Evolutionary conservation across 345 rosid species (phyloP).

Genomic region (Salix purpurea): DNA sequence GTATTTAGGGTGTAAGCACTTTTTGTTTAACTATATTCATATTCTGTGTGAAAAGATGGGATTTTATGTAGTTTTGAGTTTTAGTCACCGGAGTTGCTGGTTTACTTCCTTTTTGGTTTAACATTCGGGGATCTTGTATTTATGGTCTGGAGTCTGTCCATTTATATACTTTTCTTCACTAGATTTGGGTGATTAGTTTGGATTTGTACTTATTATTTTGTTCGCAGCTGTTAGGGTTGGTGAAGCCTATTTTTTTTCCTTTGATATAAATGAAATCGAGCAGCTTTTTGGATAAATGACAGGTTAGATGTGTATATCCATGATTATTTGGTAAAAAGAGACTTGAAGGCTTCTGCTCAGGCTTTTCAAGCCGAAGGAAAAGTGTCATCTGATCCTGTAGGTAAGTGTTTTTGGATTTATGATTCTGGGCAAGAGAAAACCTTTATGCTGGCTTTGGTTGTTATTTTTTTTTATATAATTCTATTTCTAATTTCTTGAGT

Average conservation of each 20-base stretch:
- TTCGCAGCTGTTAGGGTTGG: neutral
- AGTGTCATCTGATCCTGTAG: conserved; percentile 97
- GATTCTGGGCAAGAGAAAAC: neutral
- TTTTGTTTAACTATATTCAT: neutral
- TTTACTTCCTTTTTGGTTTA: neutral
- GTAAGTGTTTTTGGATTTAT: conserved; percentile 31
- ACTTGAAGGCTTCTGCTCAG: conserved; percentile 92
- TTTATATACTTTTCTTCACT: conserved; percentile 8
- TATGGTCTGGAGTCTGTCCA: conserved; percentile 17
- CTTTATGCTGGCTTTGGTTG: neutral
- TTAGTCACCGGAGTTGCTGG: neutral
- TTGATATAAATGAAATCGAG: neutral
- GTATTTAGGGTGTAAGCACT: neutral
- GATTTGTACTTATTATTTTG: neutral
- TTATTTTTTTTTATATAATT: neutral
- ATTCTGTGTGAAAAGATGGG: neutral
- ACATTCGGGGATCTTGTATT: neutral
- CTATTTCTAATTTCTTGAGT: neutral
- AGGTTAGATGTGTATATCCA: conserved; percentile 98
- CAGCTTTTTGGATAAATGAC: conserved; percentile 14
- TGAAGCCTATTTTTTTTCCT: neutral
- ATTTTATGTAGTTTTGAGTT: too few species aligned
- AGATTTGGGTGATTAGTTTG: neutral
- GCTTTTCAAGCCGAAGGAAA: conserved; percentile 98
- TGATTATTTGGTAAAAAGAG: conserved; percentile 93